These are phyloP conservation scores for Cystobasidiaceae sp. DNA, from an alignment of 1,284 basidiomycete species.

Conservation along the genomic window DNA sequence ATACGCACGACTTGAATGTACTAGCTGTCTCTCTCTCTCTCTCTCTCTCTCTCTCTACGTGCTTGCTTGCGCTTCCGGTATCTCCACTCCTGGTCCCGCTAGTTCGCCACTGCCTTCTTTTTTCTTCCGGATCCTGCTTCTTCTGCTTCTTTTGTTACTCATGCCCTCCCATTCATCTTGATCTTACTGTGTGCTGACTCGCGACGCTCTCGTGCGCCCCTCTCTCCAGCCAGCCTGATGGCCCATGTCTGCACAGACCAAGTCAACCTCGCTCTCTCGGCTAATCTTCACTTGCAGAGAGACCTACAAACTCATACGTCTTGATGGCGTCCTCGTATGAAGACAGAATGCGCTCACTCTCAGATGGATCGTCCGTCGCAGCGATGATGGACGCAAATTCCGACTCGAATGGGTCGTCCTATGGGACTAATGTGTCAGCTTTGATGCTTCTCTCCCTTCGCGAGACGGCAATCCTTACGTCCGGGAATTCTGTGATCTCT, in stretches of 20 bases:
- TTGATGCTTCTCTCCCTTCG: too few relatives aligned
- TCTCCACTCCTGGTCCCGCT: too few relatives aligned
- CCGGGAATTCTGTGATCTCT: too few relatives aligned
- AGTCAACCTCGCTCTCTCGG: background rate
- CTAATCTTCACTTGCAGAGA: background rate
- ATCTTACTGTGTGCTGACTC: background rate
- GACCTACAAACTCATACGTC: constrained; percentile 63
- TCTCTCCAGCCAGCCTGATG: background rate
- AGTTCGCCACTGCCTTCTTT: too few relatives aligned
- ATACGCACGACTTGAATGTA: too few relatives aligned
- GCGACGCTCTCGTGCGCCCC: background rate
- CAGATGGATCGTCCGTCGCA: background rate
- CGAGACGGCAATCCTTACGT: too few relatives aligned
- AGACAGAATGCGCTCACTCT: background rate
- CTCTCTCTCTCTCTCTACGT: too few relatives aligned
- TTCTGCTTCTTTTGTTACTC: background rate
- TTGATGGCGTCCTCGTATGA: constrained; percentile 66
- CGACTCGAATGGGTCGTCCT: background rate
- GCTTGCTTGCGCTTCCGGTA: too few relatives aligned
- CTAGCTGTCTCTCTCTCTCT: too few relatives aligned
- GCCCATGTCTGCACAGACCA: background rate
- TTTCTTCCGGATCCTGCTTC: too few relatives aligned
- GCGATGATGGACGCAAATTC: background rate
- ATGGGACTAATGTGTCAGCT: too few relatives aligned
- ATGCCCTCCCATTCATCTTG: background rate